Evolutionary conservation across 129 eudicot genomes (phyloP).

Genomic region (Calendula officinalis): DNA sequence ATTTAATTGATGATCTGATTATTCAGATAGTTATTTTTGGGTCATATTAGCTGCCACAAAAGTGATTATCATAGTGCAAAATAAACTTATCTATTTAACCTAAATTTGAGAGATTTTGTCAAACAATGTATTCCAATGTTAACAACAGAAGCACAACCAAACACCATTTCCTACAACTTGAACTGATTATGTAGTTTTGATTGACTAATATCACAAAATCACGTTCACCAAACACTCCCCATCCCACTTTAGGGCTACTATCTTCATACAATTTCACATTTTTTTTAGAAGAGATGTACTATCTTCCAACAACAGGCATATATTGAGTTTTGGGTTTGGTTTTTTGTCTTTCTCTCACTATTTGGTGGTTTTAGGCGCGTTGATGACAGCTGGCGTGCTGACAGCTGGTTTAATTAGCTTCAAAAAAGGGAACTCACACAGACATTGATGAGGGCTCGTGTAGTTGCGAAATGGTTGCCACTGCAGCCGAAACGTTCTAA

Average conservation of each 20-base stretch:
- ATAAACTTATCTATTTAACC: not conserved
- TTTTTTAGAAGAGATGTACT: too few relatives aligned
- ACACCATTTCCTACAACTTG: not conserved
- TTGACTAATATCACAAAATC: not conserved
- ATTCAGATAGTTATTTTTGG: not conserved
- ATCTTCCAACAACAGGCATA: too few relatives aligned
- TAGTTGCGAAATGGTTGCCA: conserved; percentile 88
- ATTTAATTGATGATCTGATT: too few relatives aligned
- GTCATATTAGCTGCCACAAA: too few relatives aligned
- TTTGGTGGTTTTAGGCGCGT: conserved; percentile 57
- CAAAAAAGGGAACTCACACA: conserved; percentile 83
- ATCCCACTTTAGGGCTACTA: too few relatives aligned
- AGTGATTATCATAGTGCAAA: too few relatives aligned
- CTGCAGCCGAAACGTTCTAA: conserved; percentile 66
- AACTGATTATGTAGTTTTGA: not conserved
- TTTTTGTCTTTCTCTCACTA: too few relatives aligned
- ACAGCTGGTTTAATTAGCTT: conserved; percentile 92
- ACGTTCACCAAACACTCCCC: too few relatives aligned
- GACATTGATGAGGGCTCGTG: conserved; percentile 94
- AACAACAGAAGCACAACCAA: not conserved
- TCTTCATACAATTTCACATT: too few relatives aligned
- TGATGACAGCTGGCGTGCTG: conserved; percentile 91
- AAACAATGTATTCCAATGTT: too few relatives aligned
- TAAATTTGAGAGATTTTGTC: not conserved
- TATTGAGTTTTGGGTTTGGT: too few relatives aligned